Percentiles rank a stretch among this genome's conserved stretches.
Evolutionary conservation across 495 filamentous ascomycete species (phyloP).

Genomic region (Penicillium cataractarum): DNA sequence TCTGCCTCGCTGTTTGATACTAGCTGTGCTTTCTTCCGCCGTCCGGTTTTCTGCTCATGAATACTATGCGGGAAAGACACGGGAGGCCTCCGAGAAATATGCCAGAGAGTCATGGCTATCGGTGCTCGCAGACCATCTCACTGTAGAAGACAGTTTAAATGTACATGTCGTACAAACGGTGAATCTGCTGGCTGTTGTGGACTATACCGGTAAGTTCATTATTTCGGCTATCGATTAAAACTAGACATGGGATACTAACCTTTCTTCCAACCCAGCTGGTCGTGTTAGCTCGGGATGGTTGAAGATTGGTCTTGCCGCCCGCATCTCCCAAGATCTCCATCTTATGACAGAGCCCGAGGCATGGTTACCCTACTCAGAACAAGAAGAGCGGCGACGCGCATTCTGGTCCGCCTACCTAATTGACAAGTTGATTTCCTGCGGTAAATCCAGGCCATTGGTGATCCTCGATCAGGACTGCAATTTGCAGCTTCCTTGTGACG

Average conservation of each 20-base stretch:
- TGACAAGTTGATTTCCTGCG: slow-evolving; percentile 37
- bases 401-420: slow-evolving; percentile 40
- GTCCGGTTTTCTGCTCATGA: slow-evolving; percentile 31
- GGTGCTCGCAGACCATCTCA: slow-evolving; percentile 32
- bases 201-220: slow-evolving; percentile 30
- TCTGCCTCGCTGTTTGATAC: slow-evolving; percentile 27
- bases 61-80: slow-evolving; percentile 23
- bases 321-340: slow-evolving; percentile 34
- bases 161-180: slow-evolving; percentile 33
- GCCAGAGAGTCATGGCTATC: slow-evolving; percentile 34
- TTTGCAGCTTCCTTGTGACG: slow-evolving; percentile 36
- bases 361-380: slow-evolving; percentile 26
- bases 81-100: slow-evolving; percentile 26
- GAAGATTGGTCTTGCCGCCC: slow-evolving; percentile 37
- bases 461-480: slow-evolving; percentile 35
- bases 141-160: slow-evolving; percentile 26
- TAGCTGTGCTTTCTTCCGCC: slow-evolving; percentile 32
- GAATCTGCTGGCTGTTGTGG: slow-evolving; percentile 31
- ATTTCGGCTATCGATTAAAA: background rate
- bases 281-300: slow-evolving; percentile 32
- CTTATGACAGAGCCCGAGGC: slow-evolving; percentile 33
- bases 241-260: background rate
- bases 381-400: slow-evolving; percentile 34
- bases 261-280: slow-evolving; percentile 23
- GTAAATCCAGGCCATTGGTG: slow-evolving; percentile 29